Percentiles rank a stretch among this genome's conserved stretches.
Conservation (phyloP, 2,329 filamentous ascomycete genomes). For the Fusarium sp. region DNA sequence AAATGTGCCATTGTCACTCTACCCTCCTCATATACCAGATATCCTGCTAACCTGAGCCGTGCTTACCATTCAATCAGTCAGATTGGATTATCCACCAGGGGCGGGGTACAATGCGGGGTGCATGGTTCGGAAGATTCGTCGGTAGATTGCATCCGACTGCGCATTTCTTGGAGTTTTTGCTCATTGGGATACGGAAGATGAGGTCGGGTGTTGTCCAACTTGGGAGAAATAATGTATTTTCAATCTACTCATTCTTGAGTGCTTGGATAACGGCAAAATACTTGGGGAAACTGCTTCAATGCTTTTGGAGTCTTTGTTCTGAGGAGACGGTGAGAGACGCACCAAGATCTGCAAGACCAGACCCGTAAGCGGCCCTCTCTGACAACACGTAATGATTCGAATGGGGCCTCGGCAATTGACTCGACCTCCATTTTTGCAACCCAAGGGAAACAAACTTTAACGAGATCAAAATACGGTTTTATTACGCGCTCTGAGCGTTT, state of each 20-base stretch:
- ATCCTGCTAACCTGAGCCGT: not conserved
- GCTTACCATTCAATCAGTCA: conserved; percentile 28
- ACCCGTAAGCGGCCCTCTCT: not conserved
- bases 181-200: not conserved
- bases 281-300: not conserved
- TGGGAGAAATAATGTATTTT: not conserved
- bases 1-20: not conserved
- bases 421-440: not conserved
- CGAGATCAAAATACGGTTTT: not conserved
- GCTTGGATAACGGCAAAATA: not conserved
- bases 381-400: not conserved
- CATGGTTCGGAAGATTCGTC: not conserved
- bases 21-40: not conserved
- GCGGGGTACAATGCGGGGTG: conserved; percentile 7
- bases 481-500: not conserved
- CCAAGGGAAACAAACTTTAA: not conserved
- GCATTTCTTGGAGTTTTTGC: not conserved
- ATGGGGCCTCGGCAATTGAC: not conserved
- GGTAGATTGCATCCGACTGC: not conserved
- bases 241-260: not conserved
- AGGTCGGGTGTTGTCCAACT: not conserved
- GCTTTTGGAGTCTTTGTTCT: not conserved
- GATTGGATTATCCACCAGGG: not conserved
- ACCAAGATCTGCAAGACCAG: not conserved
- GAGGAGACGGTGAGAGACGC: not conserved